Base-by-base conservation (phyloP, 345 rosid genomes). In the Arabidopsis arenosa region DNA sequence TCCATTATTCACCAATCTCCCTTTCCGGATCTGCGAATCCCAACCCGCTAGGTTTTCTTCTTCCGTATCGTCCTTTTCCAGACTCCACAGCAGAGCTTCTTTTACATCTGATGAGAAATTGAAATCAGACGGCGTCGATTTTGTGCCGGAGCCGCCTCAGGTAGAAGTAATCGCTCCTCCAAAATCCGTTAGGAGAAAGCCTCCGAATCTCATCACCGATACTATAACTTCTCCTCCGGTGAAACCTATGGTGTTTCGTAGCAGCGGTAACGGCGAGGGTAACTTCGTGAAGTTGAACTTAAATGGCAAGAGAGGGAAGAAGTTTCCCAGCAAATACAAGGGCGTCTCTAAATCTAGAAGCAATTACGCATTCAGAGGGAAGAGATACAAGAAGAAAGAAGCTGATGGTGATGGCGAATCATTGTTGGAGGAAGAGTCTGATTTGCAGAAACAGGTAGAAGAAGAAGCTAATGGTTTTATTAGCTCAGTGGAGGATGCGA, bases 261-360 rank as follows among this genome's bases (percentile, higher is more conserved):
- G 76, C 18, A 52, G 30, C 43, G 65, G 71, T 41, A 65, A 68
- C 8, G 68, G 60, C 9, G 96, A 92, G 75, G 99, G 99, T 59
- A 95, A 95, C 79, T 95, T 95, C 65, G 97, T 95, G 37, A 92
- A 80, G 85, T 83, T 89, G 40, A 89, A 92, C 66, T 61, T 90
- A 72, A 92, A 79, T n/a, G 77, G 85, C 15, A 72, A 71, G 49
- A 85, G 83, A 17, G 86, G 90, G 47, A 75, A 70, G 70, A 95
- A 85, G 84, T 95, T 92, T 72, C 65, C 69, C 1, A 81, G 80
- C 71, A 77, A 85, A 83, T 85, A 87, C 59, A 82, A 80, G 21
- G 78, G 80, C 37, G 68, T 51, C 13, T 73, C 71, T 11, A 73
- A 78, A 73, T 73, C 59, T 40, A 35, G 75, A 72, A 57, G 74